phyloP scores from a whole-genome alignment of 1,139 yeast genomes.

The Pichia sp. region DNA sequence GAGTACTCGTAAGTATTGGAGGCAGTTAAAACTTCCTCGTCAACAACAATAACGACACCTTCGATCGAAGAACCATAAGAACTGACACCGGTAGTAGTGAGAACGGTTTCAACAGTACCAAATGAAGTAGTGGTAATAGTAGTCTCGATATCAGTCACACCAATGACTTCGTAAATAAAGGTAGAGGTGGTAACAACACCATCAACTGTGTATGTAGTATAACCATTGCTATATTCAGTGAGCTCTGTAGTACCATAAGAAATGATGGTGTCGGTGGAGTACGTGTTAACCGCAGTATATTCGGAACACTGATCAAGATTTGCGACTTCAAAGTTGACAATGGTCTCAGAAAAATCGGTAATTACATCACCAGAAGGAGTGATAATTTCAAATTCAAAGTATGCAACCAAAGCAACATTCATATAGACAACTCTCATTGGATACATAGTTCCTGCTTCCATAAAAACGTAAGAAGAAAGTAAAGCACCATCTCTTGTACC shows the following conservation, averaged over 20 bases:
- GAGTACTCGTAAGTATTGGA: background rate
- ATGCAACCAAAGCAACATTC: constrained; percentile 11
- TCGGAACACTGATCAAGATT: background rate
- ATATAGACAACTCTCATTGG: background rate
- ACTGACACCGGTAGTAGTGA: too few species aligned
- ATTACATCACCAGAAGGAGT: constrained; percentile 20
- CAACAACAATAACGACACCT: too few species aligned
- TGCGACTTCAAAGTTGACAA: constrained; percentile 2
- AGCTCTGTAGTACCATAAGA: background rate
- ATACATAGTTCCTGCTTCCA: constrained; percentile 6
- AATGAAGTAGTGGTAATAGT: too few species aligned
- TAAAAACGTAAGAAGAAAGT: constrained; percentile 15
- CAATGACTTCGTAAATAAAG: too few species aligned
- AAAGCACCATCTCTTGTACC: constrained; percentile 9
- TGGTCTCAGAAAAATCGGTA: constrained; percentile 6
- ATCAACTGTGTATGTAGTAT: too few species aligned
- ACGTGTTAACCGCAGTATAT: background rate
- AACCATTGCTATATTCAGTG: too few species aligned
- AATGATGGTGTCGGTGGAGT: background rate
- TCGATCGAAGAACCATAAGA: too few species aligned
- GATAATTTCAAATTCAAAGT: constrained; percentile 15
- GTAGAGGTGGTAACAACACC: too few species aligned
- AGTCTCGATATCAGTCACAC: too few species aligned
- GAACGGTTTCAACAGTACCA: too few species aligned
- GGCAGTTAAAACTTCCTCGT: too few species aligned